Evolutionary conservation across 2,329 filamentous ascomycete genomes (phyloP).

Genomic region (Verticillium tricorpus): DNA sequence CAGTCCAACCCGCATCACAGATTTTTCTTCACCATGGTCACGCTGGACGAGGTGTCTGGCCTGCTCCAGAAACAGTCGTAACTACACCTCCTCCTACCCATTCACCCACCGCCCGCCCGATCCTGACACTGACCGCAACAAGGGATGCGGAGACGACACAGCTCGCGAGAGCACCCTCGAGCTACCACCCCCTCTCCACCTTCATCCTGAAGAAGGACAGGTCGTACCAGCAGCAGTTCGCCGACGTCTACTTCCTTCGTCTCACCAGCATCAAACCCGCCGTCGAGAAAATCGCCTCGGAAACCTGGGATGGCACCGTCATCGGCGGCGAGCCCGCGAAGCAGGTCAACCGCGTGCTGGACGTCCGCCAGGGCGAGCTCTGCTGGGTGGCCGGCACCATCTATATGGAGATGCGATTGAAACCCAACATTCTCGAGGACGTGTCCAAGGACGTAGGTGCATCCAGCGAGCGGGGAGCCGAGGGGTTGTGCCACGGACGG

Average conservation of each 20-base stretch:
- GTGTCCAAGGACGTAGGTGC: conserved; percentile 78
- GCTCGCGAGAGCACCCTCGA: conserved; percentile 42
- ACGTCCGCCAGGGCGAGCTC: conserved; percentile 90
- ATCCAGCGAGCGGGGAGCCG: not conserved
- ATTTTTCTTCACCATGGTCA: conserved; percentile 30
- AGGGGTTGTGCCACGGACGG: too few relatives aligned
- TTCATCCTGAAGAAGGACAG: conserved; percentile 67
- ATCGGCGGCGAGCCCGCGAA: conserved; percentile 73
- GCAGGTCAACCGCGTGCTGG: conserved; percentile 81
- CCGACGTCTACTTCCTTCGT: conserved; percentile 95
- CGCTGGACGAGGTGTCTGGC: conserved; percentile 36
- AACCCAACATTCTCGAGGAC: conserved; percentile 93
- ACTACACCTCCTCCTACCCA: conserved; percentile 18
- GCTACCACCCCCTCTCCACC: conserved; percentile 70
- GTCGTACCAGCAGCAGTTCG: conserved; percentile 92
- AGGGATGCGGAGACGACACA: conserved; percentile 29
- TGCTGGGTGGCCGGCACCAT: conserved; percentile 95
- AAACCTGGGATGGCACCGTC: conserved; percentile 73
- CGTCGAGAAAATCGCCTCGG: conserved; percentile 68
- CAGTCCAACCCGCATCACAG: not conserved
- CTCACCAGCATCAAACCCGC: conserved; percentile 81
- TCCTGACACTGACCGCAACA: conserved; percentile 11
- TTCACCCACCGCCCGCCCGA: not conserved
- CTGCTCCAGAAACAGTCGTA: conserved; percentile 47
- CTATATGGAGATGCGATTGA: conserved; percentile 95